phyloP scores from a whole-genome alignment of 371 early-diverging fungal species.

The Mucor plumbeus region DNA sequence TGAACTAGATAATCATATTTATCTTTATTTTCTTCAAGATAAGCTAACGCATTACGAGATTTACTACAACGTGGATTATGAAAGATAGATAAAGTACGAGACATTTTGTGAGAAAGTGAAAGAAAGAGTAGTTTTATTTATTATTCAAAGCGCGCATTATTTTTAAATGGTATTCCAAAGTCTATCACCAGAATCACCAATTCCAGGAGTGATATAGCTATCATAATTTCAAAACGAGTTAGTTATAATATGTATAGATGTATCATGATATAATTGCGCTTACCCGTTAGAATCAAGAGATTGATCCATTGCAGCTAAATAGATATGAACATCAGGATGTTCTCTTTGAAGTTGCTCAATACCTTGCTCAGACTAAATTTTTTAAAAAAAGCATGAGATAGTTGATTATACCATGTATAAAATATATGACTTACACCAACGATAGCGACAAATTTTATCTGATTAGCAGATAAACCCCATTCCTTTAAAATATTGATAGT shows the following conservation, averaged over 20 bases:
- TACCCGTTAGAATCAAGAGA: conserved; percentile 66
- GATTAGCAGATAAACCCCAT: conserved; percentile 72
- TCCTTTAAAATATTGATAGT: conserved; percentile 81
- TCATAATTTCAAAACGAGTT: not conserved
- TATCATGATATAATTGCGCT: not conserved
- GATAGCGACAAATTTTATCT: conserved; percentile 73
- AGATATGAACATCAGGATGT: conserved; percentile 80
- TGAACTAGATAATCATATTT: conserved; percentile 35
- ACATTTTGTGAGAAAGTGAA: not conserved
- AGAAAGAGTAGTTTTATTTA: not conserved
- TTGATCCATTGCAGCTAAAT: conserved; percentile 76
- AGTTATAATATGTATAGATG: not conserved
- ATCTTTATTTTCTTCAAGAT: conserved; percentile 37
- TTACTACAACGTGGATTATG: conserved; percentile 53
- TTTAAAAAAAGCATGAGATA: not conserved
- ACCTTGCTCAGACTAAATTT: conserved; percentile 57
- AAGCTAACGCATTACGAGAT: conserved; percentile 33
- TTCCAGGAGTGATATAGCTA: conserved; percentile 73
- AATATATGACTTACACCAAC: conserved; percentile 54
- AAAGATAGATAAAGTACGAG: conserved; percentile 33
- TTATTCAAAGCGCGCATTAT: conserved; percentile 6
- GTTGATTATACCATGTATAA: not conserved
- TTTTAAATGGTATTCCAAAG: conserved; percentile 59
- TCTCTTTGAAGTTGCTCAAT: conserved; percentile 59
- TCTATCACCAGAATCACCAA: conserved; percentile 85